Percentiles rank a stretch among this genome's conserved stretches.
Evolutionary conservation across 352 stramenopile species (phyloP).

Genomic region (Globisporangium spiculum): DNA sequence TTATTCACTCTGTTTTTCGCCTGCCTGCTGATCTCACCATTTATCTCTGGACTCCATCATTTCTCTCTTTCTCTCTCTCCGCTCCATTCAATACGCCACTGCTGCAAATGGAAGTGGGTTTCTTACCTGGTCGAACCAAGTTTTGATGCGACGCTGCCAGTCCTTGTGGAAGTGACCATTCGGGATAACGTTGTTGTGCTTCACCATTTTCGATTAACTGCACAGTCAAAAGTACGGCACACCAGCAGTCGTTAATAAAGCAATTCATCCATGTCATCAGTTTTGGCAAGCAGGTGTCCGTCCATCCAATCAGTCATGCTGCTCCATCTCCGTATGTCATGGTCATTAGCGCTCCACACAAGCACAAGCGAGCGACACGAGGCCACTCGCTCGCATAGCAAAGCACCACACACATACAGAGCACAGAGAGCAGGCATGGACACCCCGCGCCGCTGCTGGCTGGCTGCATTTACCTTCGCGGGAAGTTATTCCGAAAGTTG

Average conservation of each 20-base stretch:
- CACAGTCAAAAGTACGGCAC: constrained; percentile 8
- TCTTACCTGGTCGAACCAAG: constrained; percentile 94
- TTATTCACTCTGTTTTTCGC: background rate
- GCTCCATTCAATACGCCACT: background rate
- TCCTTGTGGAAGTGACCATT: constrained; percentile 99
- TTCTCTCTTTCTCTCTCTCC: constrained; percentile 2
- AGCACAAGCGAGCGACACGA: background rate
- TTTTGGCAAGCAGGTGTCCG: background rate
- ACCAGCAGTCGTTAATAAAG: constrained; percentile 6
- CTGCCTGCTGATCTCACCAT: background rate
- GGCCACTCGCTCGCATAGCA: background rate
- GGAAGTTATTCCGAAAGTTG: constrained; percentile 83
- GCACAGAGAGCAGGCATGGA: background rate
- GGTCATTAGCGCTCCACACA: background rate
- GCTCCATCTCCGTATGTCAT: background rate
- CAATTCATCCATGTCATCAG: background rate
- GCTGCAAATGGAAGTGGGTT: background rate
- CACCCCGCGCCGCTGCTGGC: background rate
- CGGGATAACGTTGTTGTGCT: constrained; percentile 99
- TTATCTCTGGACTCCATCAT: background rate
- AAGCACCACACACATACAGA: constrained; percentile 7
- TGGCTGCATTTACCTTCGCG: constrained; percentile 56
- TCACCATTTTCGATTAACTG: constrained; percentile 92
- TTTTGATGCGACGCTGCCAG: constrained; percentile 97
- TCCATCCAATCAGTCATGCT: background rate